Percentiles rank a stretch among this genome's conserved stretches.
Evolutionary conservation across 2,329 filamentous ascomycete genomes (phyloP).

Genomic region (Leptosphaerulina australis): DNA sequence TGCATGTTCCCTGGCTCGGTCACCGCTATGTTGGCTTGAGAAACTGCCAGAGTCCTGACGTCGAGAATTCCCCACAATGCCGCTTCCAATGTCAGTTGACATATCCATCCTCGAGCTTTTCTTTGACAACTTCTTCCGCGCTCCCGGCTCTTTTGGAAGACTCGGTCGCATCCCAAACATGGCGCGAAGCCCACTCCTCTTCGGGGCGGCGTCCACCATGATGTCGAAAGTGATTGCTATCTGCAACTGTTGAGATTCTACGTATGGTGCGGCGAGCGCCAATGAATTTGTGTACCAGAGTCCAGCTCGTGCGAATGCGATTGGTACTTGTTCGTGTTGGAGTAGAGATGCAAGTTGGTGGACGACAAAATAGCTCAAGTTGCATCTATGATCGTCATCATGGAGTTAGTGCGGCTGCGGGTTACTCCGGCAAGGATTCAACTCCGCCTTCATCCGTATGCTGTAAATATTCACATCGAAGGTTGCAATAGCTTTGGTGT

Average conservation of each 20-base stretch:
- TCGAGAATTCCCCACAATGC: conserved; percentile 15
- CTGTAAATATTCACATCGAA: background rate
- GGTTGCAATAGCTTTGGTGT: background rate
- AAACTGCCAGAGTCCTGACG: conserved; percentile 37
- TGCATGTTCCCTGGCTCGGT: conserved; percentile 11
- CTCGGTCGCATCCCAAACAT: conserved; percentile 29
- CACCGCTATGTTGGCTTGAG: conserved; percentile 24
- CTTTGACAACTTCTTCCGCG: conserved; percentile 35
- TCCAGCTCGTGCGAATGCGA: background rate
- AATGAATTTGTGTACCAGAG: background rate
- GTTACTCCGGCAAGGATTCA: conserved; percentile 8
- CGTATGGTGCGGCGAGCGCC: background rate
- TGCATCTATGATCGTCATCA: conserved; percentile 16
- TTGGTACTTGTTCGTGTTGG: background rate
- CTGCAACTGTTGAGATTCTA: background rate
- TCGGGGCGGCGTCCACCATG: conserved; percentile 29
- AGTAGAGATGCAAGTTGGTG: conserved; percentile 3
- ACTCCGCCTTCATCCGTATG: conserved; percentile 12
- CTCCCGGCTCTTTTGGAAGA: conserved; percentile 23
- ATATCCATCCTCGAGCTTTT: conserved; percentile 25
- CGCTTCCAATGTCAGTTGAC: conserved; percentile 15
- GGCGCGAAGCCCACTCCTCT: conserved; percentile 29
- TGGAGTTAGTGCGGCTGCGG: conserved; percentile 16
- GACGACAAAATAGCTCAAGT: conserved; percentile 14
- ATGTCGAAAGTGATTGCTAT: background rate